Evolutionary conservation across 192 early-diverging fungal species (phyloP).

Genomic region (Thamnidium elegans): DNA sequence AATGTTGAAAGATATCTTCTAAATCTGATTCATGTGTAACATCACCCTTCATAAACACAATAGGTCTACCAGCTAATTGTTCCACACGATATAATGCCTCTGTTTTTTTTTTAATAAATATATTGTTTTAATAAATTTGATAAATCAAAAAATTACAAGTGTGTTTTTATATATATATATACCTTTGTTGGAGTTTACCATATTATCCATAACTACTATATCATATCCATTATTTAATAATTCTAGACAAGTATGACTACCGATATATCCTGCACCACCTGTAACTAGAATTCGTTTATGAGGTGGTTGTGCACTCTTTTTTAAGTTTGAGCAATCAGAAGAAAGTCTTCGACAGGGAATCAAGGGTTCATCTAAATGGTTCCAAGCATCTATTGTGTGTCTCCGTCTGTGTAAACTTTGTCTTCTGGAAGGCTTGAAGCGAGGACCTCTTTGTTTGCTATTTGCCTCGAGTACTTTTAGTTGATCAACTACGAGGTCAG

Average conservation of each 20-base stretch:
- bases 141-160: too few species aligned
- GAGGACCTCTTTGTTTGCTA: not conserved
- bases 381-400: constrained; percentile 12
- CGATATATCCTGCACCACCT: constrained; percentile 88
- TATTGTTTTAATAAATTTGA: too few species aligned
- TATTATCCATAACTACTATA: constrained; percentile 90
- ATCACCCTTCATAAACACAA: constrained; percentile 77
- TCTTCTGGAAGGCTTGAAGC: not conserved
- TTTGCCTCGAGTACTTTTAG: constrained; percentile 4
- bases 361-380: not conserved
- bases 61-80: constrained; percentile 51
- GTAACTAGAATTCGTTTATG: constrained; percentile 52
- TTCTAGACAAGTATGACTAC: constrained; percentile 90
- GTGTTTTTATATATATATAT: too few species aligned
- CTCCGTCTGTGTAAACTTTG: not conserved
- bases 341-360: not conserved
- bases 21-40: constrained; percentile 68
- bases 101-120: constrained; percentile 28
- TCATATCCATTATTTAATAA: constrained; percentile 71
- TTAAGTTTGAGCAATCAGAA: not conserved
- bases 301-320: not conserved
- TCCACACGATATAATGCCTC: constrained; percentile 67
- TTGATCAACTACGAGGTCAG: constrained; percentile 6
- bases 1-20: constrained; percentile 66
- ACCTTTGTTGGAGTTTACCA: constrained; percentile 66